These are phyloP conservation scores for Leishmania braziliensis DNA, from an alignment of 208 protist genomes.

Conservation along the genomic window DNA sequence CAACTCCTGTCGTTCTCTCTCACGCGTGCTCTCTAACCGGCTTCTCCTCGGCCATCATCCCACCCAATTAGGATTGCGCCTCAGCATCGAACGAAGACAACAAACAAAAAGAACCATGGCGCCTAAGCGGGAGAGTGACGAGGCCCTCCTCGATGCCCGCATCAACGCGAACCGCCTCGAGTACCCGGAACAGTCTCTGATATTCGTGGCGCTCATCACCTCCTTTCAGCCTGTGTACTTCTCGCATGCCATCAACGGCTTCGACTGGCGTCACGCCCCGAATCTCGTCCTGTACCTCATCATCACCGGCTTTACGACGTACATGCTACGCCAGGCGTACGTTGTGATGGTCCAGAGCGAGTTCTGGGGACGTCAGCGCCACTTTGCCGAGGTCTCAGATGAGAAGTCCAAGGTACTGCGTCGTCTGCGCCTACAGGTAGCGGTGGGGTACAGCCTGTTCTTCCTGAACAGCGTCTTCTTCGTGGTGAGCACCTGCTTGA, in stretches of 20 bases:
- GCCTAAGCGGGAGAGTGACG: slow-evolving; percentile 40
- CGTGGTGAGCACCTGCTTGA: slow-evolving; percentile 65
- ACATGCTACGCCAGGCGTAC: slow-evolving; percentile 86
- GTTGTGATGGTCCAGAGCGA: slow-evolving; percentile 86
- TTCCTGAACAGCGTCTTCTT: slow-evolving; percentile 89
- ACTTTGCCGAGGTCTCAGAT: slow-evolving; percentile 73
- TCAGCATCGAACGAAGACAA: background rate
- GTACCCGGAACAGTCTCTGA: slow-evolving; percentile 74
- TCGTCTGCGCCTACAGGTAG: slow-evolving; percentile 79
- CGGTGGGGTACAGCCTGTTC: slow-evolving; percentile 80
- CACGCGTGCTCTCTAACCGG: background rate
- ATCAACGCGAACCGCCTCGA: slow-evolving; percentile 85
- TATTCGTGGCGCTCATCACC: slow-evolving; percentile 61
- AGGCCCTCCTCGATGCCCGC: slow-evolving; percentile 78
- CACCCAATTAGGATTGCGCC: background rate
- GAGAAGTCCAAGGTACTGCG: slow-evolving; percentile 71
- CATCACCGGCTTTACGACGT: slow-evolving; percentile 59
- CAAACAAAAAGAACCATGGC: slow-evolving; percentile 1
- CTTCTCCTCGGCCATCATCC: background rate
- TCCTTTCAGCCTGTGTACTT: slow-evolving; percentile 87
- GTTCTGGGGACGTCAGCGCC: slow-evolving; percentile 89
- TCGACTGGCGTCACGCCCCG: slow-evolving; percentile 58
- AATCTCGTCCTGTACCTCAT: slow-evolving; percentile 68
- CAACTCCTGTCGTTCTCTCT: background rate
- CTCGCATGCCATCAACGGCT: slow-evolving; percentile 82